A percentile compares a stretch with the other conserved stretches of the same genome.
These are phyloP conservation scores for Calonectria naviculata DNA, from an alignment of 2,329 filamentous ascomycete species.

Conservation along the genomic window DNA sequence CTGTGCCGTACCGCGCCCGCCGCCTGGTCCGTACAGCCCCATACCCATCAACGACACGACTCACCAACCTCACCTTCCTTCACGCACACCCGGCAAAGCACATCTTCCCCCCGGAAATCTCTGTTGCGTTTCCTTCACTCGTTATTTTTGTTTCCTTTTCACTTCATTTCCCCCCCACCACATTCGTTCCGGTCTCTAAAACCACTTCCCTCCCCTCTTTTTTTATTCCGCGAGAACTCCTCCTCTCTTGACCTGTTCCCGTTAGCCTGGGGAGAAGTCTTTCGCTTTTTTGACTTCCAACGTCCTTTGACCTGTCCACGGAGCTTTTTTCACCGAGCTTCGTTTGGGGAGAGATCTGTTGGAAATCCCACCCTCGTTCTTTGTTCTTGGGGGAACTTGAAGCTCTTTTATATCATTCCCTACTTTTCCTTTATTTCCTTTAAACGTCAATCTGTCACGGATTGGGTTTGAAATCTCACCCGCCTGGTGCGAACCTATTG, in stretches of 20 bases:
- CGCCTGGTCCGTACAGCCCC: neutral
- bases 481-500: slow-evolving; percentile 40
- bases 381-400: slow-evolving; percentile 19
- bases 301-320: slow-evolving; percentile 14
- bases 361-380: slow-evolving; percentile 36
- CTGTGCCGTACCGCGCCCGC: neutral
- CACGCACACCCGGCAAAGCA: slow-evolving; percentile 28
- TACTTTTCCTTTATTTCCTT: slow-evolving; percentile 33
- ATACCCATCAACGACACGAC: slow-evolving; percentile 7
- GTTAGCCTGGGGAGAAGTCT: slow-evolving; percentile 25
- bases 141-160: slow-evolving; percentile 23
- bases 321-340: slow-evolving; percentile 26
- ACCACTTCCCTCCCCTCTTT: slow-evolving; percentile 34
- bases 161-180: slow-evolving; percentile 35
- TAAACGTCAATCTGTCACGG: slow-evolving; percentile 32
- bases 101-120: slow-evolving; percentile 32
- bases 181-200: slow-evolving; percentile 40
- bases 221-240: slow-evolving; percentile 13
- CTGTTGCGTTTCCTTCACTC: slow-evolving; percentile 30
- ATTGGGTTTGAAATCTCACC: slow-evolving; percentile 32
- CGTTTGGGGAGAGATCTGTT: slow-evolving; percentile 27
- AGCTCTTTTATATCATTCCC: slow-evolving; percentile 22
- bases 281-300: slow-evolving; percentile 28
- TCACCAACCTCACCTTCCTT: slow-evolving; percentile 15
- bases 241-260: slow-evolving; percentile 22